These are phyloP conservation scores for Volvox carteri DNA, from an alignment of 163 green algal genomes.

Conservation along the genomic window DNA sequence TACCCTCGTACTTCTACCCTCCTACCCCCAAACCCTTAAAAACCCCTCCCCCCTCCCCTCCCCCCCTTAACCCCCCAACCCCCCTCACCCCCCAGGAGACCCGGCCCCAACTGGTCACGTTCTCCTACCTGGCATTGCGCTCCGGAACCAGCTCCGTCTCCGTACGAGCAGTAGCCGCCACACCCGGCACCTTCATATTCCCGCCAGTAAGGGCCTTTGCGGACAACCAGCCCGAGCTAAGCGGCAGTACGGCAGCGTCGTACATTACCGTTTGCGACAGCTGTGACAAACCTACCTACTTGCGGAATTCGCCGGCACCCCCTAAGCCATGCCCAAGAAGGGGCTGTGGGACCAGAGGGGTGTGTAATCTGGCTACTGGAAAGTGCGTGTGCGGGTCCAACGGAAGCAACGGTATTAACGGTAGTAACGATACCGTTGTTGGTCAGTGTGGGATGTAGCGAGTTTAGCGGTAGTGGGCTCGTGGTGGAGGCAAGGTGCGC, in stretches of 20 bases:
- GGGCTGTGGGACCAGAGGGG: no score
- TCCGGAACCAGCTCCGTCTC: slow-evolving; percentile 68
- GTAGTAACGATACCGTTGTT: no score
- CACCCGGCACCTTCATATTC: slow-evolving; percentile 67
- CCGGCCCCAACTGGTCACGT: slow-evolving; percentile 62
- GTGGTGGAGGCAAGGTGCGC: no score
- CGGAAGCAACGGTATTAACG: no score
- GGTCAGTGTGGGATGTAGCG: no score
- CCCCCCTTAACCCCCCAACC: neutral
- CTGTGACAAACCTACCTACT: neutral
- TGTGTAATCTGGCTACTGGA: no score
- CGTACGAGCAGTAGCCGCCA: slow-evolving; percentile 73
- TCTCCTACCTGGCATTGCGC: slow-evolving; percentile 58
- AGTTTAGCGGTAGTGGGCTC: no score
- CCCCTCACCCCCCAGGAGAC: slow-evolving; percentile 63
- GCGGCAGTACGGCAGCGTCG: slow-evolving; percentile 41
- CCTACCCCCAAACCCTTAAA: neutral
- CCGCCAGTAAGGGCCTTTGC: slow-evolving; percentile 71
- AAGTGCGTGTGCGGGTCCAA: no score
- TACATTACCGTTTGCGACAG: slow-evolving; percentile 27
- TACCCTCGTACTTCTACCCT: neutral
- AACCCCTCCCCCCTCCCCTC: neutral
- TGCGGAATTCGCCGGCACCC: no score
- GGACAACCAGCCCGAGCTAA: slow-evolving; percentile 71
- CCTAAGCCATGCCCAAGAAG: no score